These are phyloP conservation scores for Bremia lactucae DNA, from an alignment of 352 stramenopile genomes.

Conservation along the genomic window DNA sequence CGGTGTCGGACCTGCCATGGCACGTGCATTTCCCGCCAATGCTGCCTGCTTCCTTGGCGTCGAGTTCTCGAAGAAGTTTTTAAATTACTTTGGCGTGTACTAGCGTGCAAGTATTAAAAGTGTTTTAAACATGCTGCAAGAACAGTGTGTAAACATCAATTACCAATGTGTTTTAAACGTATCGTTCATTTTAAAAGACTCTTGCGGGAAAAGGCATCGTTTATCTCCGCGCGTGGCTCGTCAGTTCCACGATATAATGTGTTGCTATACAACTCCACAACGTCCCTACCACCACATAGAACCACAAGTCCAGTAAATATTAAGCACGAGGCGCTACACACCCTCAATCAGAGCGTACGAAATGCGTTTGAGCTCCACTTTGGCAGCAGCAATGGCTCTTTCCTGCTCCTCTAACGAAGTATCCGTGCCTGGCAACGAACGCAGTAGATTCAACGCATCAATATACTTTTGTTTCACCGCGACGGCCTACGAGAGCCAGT, in stretches of 20 bases:
- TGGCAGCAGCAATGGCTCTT: conserved; percentile 49
- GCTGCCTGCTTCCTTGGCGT: conserved; percentile 92
- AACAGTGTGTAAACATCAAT: too few relatives aligned
- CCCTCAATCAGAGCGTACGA: conserved; percentile 27
- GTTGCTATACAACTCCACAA: conserved; percentile 79
- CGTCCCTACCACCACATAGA: conserved; percentile 29
- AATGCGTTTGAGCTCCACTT: conserved; percentile 64
- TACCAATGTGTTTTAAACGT: too few relatives aligned
- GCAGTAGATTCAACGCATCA: conserved; percentile 53
- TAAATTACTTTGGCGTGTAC: conserved; percentile 65
- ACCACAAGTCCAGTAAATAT: conserved; percentile 3
- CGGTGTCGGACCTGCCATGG: conserved; percentile 90
- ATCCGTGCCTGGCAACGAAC: conserved; percentile 60
- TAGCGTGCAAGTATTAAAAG: conserved; percentile 15
- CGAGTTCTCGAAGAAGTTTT: conserved; percentile 82
- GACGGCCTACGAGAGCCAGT: conserved; percentile 29
- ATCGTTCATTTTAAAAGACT: conserved; percentile 52
- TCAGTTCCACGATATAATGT: conserved; percentile 78
- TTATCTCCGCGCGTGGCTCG: conserved; percentile 70
- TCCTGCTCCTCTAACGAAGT: conserved; percentile 75
- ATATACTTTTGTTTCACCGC: conserved; percentile 70
- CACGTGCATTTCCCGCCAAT: conserved; percentile 92
- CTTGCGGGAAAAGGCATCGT: conserved; percentile 77
- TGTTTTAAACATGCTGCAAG: too few relatives aligned
- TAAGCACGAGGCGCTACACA: neutral